Evolutionary conservation across 345 rosid genomes (phyloP).

Genomic region (Punica granatum): DNA sequence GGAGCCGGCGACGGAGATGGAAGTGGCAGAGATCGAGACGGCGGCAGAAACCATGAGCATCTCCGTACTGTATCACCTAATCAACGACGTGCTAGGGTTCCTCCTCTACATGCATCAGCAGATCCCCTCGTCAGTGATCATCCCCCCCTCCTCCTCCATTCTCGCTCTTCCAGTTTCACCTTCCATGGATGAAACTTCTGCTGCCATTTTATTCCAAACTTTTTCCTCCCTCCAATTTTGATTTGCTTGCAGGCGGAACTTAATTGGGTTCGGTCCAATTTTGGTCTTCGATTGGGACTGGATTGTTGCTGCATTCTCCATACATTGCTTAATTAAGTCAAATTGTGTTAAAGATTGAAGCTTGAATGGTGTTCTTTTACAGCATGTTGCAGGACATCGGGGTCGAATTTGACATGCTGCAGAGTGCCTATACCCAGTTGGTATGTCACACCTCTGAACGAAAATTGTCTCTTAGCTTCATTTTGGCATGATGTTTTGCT

Average conservation of each 20-base stretch:
- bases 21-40: conserved; percentile 33
- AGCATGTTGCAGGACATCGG: conserved; percentile 71
- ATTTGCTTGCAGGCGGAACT: no score
- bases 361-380: conserved; percentile 5
- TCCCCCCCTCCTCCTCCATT: not conserved
- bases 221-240: no score
- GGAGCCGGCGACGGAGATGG: conserved; percentile 13
- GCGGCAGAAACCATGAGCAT: conserved; percentile 34
- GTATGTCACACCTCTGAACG: conserved; percentile 34
- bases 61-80: conserved; percentile 53
- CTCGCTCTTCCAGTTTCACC: not conserved
- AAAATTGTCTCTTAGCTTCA: conserved; percentile 2
- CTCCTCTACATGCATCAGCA: conserved; percentile 94
- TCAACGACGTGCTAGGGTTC: conserved; percentile 58
- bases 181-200: not conserved
- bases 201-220: not conserved
- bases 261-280: not conserved
- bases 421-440: conserved; percentile 44
- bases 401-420: conserved; percentile 48
- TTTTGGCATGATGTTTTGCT: conserved; percentile 10
- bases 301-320: not conserved
- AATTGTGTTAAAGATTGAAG: not conserved
- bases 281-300: not conserved
- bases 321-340: no score
- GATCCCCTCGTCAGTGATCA: conserved; percentile 66